These are phyloP conservation scores for Colletotrichum lindemuthianum DNA, from an alignment of 2,329 filamentous ascomycete species.

Conservation along the genomic window DNA sequence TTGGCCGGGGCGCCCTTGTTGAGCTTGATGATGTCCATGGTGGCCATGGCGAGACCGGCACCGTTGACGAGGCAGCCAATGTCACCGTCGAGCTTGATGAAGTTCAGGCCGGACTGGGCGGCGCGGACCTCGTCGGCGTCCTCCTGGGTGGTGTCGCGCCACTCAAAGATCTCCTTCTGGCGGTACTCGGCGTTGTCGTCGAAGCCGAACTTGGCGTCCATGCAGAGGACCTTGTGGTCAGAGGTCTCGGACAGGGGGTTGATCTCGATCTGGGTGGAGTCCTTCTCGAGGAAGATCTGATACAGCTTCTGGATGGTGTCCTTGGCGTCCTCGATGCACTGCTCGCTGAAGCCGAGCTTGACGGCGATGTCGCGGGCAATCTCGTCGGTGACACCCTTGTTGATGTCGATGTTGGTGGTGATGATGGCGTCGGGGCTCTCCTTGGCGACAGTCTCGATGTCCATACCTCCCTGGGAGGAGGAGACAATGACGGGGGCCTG, in stretches of 20 bases:
- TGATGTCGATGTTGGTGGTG: slow-evolving; percentile 93
- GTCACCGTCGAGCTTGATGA: slow-evolving; percentile 99
- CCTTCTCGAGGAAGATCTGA: slow-evolving; percentile 98
- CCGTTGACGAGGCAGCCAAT: slow-evolving; percentile 99
- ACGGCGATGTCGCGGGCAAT: slow-evolving; percentile 90
- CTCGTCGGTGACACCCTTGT: slow-evolving; percentile 93
- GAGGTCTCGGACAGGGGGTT: slow-evolving; percentile 98
- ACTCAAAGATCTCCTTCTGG: slow-evolving; percentile 94
- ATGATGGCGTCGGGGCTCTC: slow-evolving; percentile 96
- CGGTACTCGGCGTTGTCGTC: slow-evolving; percentile 99
- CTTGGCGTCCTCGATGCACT: slow-evolving; percentile 95
- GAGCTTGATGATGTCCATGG: slow-evolving; percentile 99
- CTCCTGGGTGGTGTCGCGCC: slow-evolving; percentile 95
- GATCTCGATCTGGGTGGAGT: slow-evolving; percentile 99
- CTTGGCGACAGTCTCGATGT: slow-evolving; percentile 98
- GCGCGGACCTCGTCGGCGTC: slow-evolving; percentile 96
- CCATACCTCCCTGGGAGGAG: slow-evolving; percentile 98
- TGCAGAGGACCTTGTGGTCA: slow-evolving; percentile 97
- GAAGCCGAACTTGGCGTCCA: slow-evolving; percentile 99
- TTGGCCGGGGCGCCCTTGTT: slow-evolving; percentile 96
- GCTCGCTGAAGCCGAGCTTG: slow-evolving; percentile 96
- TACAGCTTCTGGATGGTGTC: slow-evolving; percentile 99
- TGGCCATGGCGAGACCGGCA: slow-evolving; percentile 98
- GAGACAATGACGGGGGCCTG: slow-evolving; percentile 96
- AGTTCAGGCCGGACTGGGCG: slow-evolving; percentile 94